Conservation (phyloP, 345 rosid species). For the Salix purpurea region DNA sequence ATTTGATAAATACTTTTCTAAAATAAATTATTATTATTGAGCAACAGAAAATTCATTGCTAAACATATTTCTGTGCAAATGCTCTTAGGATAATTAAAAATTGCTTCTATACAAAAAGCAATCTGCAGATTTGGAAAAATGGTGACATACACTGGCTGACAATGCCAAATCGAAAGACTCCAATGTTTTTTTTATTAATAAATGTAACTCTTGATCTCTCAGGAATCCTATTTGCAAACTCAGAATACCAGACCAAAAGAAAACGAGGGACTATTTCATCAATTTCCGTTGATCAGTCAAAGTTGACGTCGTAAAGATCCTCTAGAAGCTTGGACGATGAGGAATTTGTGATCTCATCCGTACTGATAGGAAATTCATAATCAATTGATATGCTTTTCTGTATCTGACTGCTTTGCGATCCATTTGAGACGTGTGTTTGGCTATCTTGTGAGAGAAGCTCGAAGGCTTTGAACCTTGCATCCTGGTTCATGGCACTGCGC, state of each 20-base stretch:
- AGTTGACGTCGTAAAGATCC: slow-evolving; percentile 7
- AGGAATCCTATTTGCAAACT: not conserved
- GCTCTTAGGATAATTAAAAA: not conserved
- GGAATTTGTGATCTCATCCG: slow-evolving; percentile 28
- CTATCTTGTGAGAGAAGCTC: slow-evolving; percentile 63
- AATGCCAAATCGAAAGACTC: too few relatives aligned
- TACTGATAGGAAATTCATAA: slow-evolving; percentile 37
- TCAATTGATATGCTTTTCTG: slow-evolving; percentile 48
- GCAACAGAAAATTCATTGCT: too few relatives aligned
- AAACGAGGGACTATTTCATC: not conserved
- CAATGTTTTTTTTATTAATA: too few relatives aligned
- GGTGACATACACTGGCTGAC: too few relatives aligned
- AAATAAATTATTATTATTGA: too few relatives aligned
- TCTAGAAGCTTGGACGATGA: slow-evolving; percentile 32
- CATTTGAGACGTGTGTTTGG: slow-evolving; percentile 41
- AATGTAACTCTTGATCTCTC: not conserved
- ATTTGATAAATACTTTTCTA: too few relatives aligned
- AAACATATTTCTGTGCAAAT: not conserved
- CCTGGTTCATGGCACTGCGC: slow-evolving; percentile 39
- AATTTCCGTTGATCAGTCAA: not conserved
- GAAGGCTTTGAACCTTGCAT: slow-evolving; percentile 76
- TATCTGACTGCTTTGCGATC: slow-evolving; percentile 39
- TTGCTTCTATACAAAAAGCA: not conserved
- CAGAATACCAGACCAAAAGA: not conserved
- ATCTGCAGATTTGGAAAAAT: too few relatives aligned